Evolutionary conservation across 805 yeast genomes (phyloP).

Genomic region (Nakazawaea siamensis): DNA sequence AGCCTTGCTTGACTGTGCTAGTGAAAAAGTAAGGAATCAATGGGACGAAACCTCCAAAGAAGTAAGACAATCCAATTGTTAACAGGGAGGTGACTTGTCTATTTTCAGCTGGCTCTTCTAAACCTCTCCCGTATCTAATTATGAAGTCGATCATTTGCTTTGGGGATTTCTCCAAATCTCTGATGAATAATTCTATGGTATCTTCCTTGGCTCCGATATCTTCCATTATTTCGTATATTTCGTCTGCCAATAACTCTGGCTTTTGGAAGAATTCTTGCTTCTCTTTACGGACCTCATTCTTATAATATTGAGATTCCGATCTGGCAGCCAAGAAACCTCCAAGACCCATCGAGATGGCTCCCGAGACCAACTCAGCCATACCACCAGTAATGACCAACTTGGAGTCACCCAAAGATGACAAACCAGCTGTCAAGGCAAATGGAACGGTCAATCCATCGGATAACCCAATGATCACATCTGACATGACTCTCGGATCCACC

Average conservation of each 20-base stretch:
- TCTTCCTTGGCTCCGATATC: constrained; percentile 68
- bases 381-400: constrained; percentile 95
- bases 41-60: constrained; percentile 90
- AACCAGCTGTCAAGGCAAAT: constrained; percentile 96
- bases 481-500: constrained; percentile 87
- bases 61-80: constrained; percentile 84
- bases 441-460: constrained; percentile 97
- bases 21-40: constrained; percentile 87
- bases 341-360: constrained; percentile 96
- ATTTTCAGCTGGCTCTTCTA: constrained; percentile 91
- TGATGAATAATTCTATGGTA: constrained; percentile 65
- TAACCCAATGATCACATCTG: constrained; percentile 87
- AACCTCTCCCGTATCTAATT: constrained; percentile 82
- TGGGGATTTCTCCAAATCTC: constrained; percentile 74
- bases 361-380: constrained; percentile 92
- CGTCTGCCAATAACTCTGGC: constrained; percentile 60
- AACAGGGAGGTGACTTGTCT: constrained; percentile 82
- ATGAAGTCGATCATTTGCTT: constrained; percentile 77
- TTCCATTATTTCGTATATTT: constrained; percentile 70
- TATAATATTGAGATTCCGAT: constrained; percentile 72
- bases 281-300: constrained; percentile 63
- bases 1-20: constrained; percentile 64
- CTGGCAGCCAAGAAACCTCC: constrained; percentile 96
- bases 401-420: constrained; percentile 83
- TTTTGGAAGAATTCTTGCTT: constrained; percentile 58